phyloP scores from a whole-genome alignment of 331 rosid genomes.

The Pyrus hybrid region DNA sequence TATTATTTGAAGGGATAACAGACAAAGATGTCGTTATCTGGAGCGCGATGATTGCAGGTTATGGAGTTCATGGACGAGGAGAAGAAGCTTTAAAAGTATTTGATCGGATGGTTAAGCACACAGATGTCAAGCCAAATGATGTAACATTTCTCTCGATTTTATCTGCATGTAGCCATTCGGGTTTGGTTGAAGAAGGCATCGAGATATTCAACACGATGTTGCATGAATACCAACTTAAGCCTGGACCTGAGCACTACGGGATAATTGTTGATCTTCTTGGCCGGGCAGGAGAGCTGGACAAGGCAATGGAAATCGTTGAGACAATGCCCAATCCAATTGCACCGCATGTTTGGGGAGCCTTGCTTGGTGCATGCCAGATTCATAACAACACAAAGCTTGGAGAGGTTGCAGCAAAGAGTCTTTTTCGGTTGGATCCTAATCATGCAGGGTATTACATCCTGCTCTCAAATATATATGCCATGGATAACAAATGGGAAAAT shows the following conservation, averaged over 20 bases:
- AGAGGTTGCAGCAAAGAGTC: conserved; percentile 61
- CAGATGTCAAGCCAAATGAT: conserved; percentile 43
- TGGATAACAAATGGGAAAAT: conserved; percentile 58
- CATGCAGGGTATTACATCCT: conserved; percentile 56
- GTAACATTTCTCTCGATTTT: conserved; percentile 59
- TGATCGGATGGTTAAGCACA: conserved; percentile 38
- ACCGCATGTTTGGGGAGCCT: conserved; percentile 73
- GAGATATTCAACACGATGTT: conserved; percentile 50
- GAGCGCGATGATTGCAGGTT: conserved; percentile 77
- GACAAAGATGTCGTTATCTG: conserved; percentile 65
- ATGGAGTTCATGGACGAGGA: conserved; percentile 71
- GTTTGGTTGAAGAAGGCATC: conserved; percentile 63
- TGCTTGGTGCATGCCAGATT: conserved; percentile 67
- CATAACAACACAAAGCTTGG: conserved; percentile 57
- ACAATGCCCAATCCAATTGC: conserved; percentile 45
- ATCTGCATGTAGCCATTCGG: conserved; percentile 80
- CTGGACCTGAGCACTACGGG: conserved; percentile 53
- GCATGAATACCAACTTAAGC: conserved; percentile 36
- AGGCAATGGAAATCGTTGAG: conserved; percentile 47
- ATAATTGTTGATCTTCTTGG: conserved; percentile 87
- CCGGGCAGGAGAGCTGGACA: conserved; percentile 64
- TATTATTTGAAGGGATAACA: conserved; percentile 39
- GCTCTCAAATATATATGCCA: conserved; percentile 59
- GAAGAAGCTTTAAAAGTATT: conserved; percentile 40
- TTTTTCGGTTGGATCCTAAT: conserved; percentile 44